Percentiles rank a stretch among this genome's conserved stretches.
Conservation (phyloP, 2,329 filamentous ascomycete genomes). For the Diaporthe eres region DNA sequence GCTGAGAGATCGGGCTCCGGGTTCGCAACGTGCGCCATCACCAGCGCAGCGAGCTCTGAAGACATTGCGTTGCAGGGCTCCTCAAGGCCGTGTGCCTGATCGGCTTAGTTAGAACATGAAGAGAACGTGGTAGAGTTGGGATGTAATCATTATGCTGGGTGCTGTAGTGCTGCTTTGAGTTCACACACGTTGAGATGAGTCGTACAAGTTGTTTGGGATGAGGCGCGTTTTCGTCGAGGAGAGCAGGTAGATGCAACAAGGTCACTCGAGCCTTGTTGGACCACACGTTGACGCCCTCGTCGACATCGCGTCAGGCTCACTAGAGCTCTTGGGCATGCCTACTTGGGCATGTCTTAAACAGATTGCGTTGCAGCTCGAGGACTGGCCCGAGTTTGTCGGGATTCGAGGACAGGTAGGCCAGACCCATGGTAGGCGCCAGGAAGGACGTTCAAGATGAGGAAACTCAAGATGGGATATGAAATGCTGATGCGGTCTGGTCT, state of each 20-base stretch:
- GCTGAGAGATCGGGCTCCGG: slow-evolving; percentile 40
- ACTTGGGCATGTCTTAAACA: slow-evolving; percentile 6
- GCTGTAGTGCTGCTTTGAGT: background rate
- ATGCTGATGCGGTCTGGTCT: slow-evolving; percentile 14
- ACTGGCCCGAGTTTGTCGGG: background rate
- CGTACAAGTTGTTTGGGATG: too few species aligned
- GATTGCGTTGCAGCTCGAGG: background rate
- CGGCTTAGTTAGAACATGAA: background rate
- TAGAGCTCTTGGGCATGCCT: slow-evolving; percentile 6
- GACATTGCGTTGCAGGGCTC: slow-evolving; percentile 57
- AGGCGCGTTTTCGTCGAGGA: background rate
- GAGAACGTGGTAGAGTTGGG: background rate
- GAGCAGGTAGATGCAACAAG: slow-evolving; percentile 10
- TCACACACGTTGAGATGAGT: background rate
- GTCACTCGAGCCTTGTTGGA: slow-evolving; percentile 18
- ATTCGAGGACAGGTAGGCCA: slow-evolving; percentile 4
- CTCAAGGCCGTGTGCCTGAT: slow-evolving; percentile 26
- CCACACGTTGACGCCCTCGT: background rate
- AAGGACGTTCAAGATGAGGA: background rate
- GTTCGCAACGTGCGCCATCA: slow-evolving; percentile 41
- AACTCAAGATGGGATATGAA: slow-evolving; percentile 9
- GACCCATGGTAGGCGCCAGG: background rate
- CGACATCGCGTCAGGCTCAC: slow-evolving; percentile 2
- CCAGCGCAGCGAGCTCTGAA: slow-evolving; percentile 41
- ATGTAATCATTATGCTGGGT: background rate